Conservation (phyloP, 2,329 filamentous ascomycete species). For the Daldinia sp. region DNA sequence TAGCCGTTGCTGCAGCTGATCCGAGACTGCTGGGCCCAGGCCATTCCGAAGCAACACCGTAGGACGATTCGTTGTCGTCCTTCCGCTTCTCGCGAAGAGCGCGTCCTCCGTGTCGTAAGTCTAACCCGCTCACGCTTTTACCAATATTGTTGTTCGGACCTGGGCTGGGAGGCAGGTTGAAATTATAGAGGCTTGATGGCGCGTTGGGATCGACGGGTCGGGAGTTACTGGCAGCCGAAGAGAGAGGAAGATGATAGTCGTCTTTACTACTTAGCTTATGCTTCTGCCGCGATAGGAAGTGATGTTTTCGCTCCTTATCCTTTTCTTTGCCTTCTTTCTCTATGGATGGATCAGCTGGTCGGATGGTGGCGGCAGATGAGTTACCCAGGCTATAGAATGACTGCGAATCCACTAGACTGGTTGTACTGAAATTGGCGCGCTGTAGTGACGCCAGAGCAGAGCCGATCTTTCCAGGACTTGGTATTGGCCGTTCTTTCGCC, state of each 20-base stretch:
- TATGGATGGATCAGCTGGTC: conserved; percentile 67
- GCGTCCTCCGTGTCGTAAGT: conserved; percentile 81
- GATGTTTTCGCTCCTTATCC: conserved; percentile 82
- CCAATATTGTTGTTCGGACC: conserved; percentile 76
- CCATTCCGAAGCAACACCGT: conserved; percentile 61
- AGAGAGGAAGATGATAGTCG: conserved; percentile 78
- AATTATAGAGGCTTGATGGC: conserved; percentile 82
- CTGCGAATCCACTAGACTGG: conserved; percentile 74
- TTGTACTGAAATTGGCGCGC: conserved; percentile 76
- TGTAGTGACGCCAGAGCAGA: conserved; percentile 75
- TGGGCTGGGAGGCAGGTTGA: conserved; percentile 79
- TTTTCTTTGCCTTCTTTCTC: conserved; percentile 66
- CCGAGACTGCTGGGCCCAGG: conserved; percentile 66
- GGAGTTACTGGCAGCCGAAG: conserved; percentile 82
- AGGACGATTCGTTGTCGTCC: conserved; percentile 70
- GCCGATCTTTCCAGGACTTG: conserved; percentile 78
- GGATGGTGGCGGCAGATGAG: conserved; percentile 80
- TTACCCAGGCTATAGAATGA: conserved; percentile 82
- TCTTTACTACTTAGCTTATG: conserved; percentile 80
- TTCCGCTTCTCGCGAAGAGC: conserved; percentile 85
- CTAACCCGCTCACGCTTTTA: conserved; percentile 84
- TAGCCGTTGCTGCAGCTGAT: conserved; percentile 56
- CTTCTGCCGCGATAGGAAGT: conserved; percentile 83
- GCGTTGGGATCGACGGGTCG: conserved; percentile 79
- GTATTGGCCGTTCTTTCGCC: conserved; percentile 72